These are phyloP conservation scores for Cotoneaster glaucophyllus DNA, from an alignment of 306 rosid species.

Conservation along the genomic window DNA sequence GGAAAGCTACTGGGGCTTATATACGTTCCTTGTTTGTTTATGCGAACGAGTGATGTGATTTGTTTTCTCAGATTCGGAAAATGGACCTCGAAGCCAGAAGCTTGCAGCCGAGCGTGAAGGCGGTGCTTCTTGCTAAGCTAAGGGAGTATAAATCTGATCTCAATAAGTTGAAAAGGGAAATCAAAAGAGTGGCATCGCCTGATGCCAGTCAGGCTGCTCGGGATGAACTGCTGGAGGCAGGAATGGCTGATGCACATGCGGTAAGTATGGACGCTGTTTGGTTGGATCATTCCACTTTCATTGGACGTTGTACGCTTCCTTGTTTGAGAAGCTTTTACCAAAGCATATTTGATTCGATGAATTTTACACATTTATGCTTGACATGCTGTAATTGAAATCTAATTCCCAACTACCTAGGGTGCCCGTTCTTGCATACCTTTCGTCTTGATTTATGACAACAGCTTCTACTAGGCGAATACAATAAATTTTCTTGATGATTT, in stretches of 20 bases:
- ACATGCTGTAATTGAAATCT: not conserved
- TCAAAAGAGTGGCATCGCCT: slow-evolving; percentile 69
- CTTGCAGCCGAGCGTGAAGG: slow-evolving; percentile 75
- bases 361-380: not conserved
- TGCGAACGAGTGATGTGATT: not conserved
- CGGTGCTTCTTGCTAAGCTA: slow-evolving; percentile 74
- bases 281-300: not conserved
- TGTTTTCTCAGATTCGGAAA: slow-evolving; percentile 54
- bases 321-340: not conserved
- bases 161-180: slow-evolving; percentile 65
- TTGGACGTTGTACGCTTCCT: not conserved
- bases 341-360: not conserved
- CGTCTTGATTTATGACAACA: not conserved
- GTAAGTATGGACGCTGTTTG: slow-evolving; percentile 29
- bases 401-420: not conserved
- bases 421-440: not conserved
- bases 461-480: not conserved
- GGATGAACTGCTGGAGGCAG: slow-evolving; percentile 63
- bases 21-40: not conserved
- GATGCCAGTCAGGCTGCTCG: slow-evolving; percentile 69
- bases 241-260: slow-evolving; percentile 46
- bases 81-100: slow-evolving; percentile 93
- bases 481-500: not conserved
- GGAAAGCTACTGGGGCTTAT: not conserved
- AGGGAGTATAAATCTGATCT: slow-evolving; percentile 88